These are phyloP conservation scores for Candida boleticola DNA, from an alignment of 805 yeast genomes.

Conservation along the genomic window DNA sequence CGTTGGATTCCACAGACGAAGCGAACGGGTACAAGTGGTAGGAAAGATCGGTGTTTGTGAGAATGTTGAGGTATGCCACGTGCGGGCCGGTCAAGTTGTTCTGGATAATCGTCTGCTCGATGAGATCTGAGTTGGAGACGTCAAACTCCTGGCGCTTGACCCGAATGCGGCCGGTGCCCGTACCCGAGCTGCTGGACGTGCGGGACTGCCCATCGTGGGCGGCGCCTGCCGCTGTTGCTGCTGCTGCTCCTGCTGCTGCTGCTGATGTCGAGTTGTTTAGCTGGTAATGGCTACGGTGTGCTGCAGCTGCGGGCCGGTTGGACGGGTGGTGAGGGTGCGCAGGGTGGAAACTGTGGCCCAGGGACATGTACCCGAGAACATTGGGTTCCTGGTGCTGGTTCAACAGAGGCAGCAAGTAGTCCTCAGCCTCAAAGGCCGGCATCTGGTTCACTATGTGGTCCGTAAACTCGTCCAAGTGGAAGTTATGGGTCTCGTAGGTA, in stretches of 20 bases:
- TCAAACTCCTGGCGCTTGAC: background rate
- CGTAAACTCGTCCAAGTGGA: constrained; percentile 19
- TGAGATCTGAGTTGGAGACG: constrained; percentile 22
- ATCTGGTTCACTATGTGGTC: constrained; percentile 4
- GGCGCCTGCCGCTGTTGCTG: background rate
- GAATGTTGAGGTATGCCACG: constrained; percentile 26
- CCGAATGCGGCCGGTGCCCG: background rate
- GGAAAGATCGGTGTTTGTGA: constrained; percentile 28
- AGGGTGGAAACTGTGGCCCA: background rate
- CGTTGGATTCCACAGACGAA: constrained; percentile 31
- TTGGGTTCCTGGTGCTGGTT: too few relatives aligned
- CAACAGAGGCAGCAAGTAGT: background rate
- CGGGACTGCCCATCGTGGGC: background rate
- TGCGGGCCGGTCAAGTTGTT: constrained; percentile 28
- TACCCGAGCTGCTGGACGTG: background rate
- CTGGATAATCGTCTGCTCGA: constrained; percentile 22
- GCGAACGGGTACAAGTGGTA: constrained; percentile 39
- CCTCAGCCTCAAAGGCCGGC: background rate
- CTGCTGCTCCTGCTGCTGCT: background rate
- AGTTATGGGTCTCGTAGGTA: constrained; percentile 16
- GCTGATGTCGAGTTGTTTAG: background rate
- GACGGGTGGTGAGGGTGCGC: background rate
- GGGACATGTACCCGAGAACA: background rate
- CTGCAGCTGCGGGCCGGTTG: background rate
- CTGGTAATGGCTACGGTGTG: background rate